Conservation (phyloP, 2,329 filamentous ascomycete species). For the Talaromyces sp. region DNA sequence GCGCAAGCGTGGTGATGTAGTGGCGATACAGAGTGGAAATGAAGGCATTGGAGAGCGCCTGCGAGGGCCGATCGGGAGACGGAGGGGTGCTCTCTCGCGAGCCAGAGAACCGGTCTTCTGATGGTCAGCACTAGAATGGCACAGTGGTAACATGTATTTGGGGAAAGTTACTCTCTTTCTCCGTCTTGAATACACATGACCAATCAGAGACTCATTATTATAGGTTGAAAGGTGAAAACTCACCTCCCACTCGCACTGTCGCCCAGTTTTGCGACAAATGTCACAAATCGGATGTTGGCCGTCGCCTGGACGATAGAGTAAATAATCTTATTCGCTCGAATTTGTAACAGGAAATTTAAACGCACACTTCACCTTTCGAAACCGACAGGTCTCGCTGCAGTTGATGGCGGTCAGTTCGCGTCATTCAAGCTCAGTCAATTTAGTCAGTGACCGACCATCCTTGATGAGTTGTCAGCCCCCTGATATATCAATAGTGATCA, state of each 20-base stretch:
- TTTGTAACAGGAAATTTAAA: neutral
- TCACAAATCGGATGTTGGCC: neutral
- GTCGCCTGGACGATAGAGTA: neutral
- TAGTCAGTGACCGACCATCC: neutral
- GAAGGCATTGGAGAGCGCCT: conserved; percentile 7
- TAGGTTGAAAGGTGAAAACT: neutral
- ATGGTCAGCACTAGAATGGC: no score
- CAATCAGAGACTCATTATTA: neutral
- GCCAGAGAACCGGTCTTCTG: neutral
- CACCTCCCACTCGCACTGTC: neutral
- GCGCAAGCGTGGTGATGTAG: conserved; percentile 35
- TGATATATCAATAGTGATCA: neutral
- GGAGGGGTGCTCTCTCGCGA: neutral
- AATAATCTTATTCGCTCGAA: neutral
- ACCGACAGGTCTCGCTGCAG: conserved; percentile 5
- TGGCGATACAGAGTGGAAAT: conserved; percentile 31
- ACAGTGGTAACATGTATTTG: neutral
- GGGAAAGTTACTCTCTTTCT: no score
- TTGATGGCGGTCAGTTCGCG: neutral
- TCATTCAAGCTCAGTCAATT: neutral
- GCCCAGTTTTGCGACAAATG: conserved; percentile 1
- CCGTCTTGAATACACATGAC: no score
- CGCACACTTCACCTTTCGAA: conserved; percentile 8
- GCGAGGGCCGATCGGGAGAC: neutral
- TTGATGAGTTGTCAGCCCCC: neutral